Evolutionary conservation across 2,329 filamentous ascomycete genomes (phyloP), one percentile per base, ranked within the genome.

Genomic region (Calonectria hawksworthii): DNA sequence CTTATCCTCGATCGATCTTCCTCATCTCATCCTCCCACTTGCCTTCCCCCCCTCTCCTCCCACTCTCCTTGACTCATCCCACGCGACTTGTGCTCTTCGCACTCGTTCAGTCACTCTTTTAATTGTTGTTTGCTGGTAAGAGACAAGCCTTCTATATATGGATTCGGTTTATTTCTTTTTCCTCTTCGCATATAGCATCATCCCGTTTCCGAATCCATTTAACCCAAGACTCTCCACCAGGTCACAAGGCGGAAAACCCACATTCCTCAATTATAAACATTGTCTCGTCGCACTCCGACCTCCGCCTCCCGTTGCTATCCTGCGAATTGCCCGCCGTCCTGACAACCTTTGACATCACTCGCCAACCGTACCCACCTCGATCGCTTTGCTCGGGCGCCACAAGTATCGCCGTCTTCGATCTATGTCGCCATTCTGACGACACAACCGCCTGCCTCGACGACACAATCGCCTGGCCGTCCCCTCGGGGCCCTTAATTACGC

Each of bases 71-170:
- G 44, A 44, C 68, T 68, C 66, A 56, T 68, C 47, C 32, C 68
- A 63, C 56, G 34, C 56, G 56, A 23, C 44, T 47, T 26, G 52
- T 56, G 52, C 16, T 56, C 14, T 54, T 64, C 52, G 74, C 70
- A 28, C 69, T 59, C 63, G 41, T 70, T 70, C 47, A 50, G 50
- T 64, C 34, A 34, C 50, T 69, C 34, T 34, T 71, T 63, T 63
- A 66, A 70, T 77, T 79, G 74, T n/a, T 71, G 63, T 23, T 75
- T 77, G 70, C 76, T 68, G 72, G 79, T 73, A 78, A 79, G 50
- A 73, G 75, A 69, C 63, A 56, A 56, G 23, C 28, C 44, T 16
- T 56, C 65, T 56, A 56, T 56, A n/a, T 28, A 52, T 44, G 13
- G 14, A 28, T 26, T 44, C 26, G 21, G 47, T 38, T 38, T 41